These are phyloP conservation scores for Trichoderma endophyticum DNA, from an alignment of 2,329 filamentous ascomycete genomes.

Conservation along the genomic window DNA sequence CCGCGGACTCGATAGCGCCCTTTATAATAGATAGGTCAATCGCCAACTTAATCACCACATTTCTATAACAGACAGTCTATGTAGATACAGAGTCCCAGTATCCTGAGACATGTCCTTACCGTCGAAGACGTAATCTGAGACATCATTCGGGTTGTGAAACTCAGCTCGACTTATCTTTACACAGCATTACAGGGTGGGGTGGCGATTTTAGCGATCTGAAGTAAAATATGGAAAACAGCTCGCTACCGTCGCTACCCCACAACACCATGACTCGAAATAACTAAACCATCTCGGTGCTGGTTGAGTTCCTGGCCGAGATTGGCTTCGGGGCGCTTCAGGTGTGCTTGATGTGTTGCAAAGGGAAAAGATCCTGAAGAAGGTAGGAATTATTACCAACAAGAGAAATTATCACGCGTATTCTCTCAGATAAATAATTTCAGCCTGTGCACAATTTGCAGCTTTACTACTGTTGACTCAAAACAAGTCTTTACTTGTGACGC, in stretches of 20 bases:
- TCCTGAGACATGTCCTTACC: too few species aligned
- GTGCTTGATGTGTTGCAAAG: background rate
- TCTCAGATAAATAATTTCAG: background rate
- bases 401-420: background rate
- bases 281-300: background rate
- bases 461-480: background rate
- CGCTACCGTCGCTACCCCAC: background rate
- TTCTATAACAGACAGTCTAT: too few species aligned
- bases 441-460: background rate
- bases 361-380: background rate
- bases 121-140: too few species aligned
- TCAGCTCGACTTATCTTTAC: too few species aligned
- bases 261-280: background rate
- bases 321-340: background rate
- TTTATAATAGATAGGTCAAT: too few species aligned
- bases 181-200: background rate
- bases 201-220: background rate
- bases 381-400: background rate
- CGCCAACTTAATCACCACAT: too few species aligned
- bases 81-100: too few species aligned
- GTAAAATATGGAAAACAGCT: background rate
- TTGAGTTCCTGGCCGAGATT: background rate
- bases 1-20: too few species aligned
- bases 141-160: too few species aligned
- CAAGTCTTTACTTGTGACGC: background rate